These are phyloP conservation scores for Ceratorhiza oryzae-sativae DNA, from an alignment of 1,284 basidiomycete genomes.

Conservation along the genomic window DNA sequence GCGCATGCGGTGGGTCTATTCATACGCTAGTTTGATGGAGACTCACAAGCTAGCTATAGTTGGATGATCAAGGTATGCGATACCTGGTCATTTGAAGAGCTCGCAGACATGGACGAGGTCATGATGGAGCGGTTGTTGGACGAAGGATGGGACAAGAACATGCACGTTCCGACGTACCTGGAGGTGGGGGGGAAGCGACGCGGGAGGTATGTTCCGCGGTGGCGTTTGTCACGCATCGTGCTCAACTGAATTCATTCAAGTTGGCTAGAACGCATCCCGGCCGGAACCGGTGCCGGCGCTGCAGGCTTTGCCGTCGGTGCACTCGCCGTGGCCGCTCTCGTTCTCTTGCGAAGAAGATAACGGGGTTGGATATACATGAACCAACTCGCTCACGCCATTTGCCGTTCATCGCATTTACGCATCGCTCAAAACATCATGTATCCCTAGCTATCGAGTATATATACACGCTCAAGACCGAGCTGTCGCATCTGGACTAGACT, in stretches of 20 bases:
- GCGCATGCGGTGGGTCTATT: constrained; percentile 69
- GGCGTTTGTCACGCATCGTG: not conserved
- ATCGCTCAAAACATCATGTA: not conserved
- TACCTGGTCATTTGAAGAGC: constrained; percentile 80
- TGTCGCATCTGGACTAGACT: not conserved
- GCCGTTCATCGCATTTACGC: not conserved
- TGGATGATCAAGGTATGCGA: constrained; percentile 96
- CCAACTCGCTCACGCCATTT: not conserved
- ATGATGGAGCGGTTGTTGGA: constrained; percentile 67
- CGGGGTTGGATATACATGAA: not conserved
- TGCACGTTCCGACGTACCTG: constrained; percentile 36
- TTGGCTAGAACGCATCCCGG: constrained; percentile 16
- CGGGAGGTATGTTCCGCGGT: not conserved
- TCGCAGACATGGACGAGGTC: constrained; percentile 68
- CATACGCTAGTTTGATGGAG: not conserved
- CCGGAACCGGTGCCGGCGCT: not conserved
- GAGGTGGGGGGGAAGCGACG: constrained; percentile 25
- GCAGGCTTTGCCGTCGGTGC: constrained; percentile 18
- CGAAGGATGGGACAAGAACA: constrained; percentile 71
- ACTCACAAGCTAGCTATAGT: not conserved
- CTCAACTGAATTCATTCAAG: constrained; percentile 15
- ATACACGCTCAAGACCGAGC: not conserved
- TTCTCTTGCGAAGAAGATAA: constrained; percentile 13
- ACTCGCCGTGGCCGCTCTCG: not conserved
- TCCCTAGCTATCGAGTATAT: not conserved